Percentiles rank a stretch among this genome's conserved stretches.
phyloP scores from a whole-genome alignment of 108 stramenopile genomes.

The Discostella pseudostelligera region DNA sequence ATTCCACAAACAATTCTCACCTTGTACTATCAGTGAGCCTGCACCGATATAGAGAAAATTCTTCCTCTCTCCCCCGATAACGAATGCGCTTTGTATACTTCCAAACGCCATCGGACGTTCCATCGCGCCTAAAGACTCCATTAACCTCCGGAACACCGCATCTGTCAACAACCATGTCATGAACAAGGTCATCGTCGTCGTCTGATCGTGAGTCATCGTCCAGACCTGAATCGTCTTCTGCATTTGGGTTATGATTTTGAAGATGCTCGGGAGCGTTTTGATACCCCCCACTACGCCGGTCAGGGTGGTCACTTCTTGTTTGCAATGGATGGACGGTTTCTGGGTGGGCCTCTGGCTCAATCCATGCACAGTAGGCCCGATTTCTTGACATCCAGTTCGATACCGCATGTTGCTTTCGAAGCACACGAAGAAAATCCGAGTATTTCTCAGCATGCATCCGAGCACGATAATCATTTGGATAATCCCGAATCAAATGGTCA shows the following conservation, averaged over 20 bases:
- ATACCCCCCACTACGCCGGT: slow-evolving; percentile 43
- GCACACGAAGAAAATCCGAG: slow-evolving; percentile 53
- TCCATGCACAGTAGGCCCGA: slow-evolving; percentile 56
- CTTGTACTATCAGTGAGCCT: slow-evolving; percentile 75
- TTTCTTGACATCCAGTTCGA: slow-evolving; percentile 71
- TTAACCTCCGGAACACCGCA: slow-evolving; percentile 73
- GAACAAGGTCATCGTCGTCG: slow-evolving; percentile 67
- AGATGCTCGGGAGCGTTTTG: slow-evolving; percentile 33
- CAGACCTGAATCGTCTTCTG: slow-evolving; percentile 61
- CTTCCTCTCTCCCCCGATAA: slow-evolving; percentile 42
- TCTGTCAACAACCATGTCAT: slow-evolving; percentile 56
- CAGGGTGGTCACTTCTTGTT: slow-evolving; percentile 43
- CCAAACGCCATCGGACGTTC: slow-evolving; percentile 47
- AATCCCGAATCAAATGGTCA: slow-evolving; percentile 25
- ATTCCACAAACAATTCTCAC: neutral
- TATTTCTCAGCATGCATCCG: slow-evolving; percentile 57
- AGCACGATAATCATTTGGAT: slow-evolving; percentile 39
- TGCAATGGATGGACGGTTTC: slow-evolving; percentile 33
- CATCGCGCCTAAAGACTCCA: slow-evolving; percentile 59
- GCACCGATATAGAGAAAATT: slow-evolving; percentile 70
- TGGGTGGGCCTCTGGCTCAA: slow-evolving; percentile 57
- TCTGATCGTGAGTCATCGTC: slow-evolving; percentile 74
- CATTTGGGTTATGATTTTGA: slow-evolving; percentile 64
- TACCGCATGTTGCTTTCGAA: slow-evolving; percentile 52
- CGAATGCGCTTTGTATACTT: slow-evolving; percentile 47